These are phyloP conservation scores for Globisporangium cystogenes DNA, from an alignment of 352 stramenopile species.

Conservation along the genomic window DNA sequence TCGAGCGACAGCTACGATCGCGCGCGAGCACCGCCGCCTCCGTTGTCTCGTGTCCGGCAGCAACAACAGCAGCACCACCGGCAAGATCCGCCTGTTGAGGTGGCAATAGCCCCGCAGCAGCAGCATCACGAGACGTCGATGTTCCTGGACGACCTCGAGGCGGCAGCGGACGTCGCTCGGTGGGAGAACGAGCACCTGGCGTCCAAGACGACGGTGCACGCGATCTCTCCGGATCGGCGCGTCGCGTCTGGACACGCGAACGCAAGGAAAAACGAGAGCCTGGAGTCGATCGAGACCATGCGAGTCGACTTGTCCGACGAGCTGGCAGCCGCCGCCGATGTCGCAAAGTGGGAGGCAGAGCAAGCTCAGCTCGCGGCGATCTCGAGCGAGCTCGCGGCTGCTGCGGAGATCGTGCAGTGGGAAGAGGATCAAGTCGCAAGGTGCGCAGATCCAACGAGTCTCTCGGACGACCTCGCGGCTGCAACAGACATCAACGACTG, in stretches of 20 bases:
- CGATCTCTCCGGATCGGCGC: constrained; percentile 10
- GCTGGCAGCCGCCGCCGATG: constrained; percentile 29
- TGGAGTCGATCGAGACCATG: neutral
- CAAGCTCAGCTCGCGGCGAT: constrained; percentile 19
- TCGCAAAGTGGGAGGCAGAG: constrained; percentile 39
- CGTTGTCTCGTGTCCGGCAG: neutral
- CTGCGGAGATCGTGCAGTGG: constrained; percentile 11
- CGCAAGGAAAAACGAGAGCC: neutral
- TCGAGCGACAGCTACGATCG: neutral
- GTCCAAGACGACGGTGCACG: constrained; percentile 2
- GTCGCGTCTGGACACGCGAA: neutral
- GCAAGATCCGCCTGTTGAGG: neutral
- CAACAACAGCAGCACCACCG: too few species aligned
- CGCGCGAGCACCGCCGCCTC: neutral
- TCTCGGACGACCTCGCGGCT: constrained; percentile 33
- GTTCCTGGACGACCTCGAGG: constrained; percentile 19
- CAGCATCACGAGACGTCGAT: constrained; percentile 6
- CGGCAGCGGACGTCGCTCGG: constrained; percentile 13
- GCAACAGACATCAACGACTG: constrained; percentile 23
- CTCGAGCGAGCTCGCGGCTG: constrained; percentile 9
- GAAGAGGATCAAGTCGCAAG: constrained; percentile 5
- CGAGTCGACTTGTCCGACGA: constrained; percentile 21
- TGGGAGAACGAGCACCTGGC: constrained; percentile 17
- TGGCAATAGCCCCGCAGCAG: neutral
- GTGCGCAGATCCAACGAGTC: neutral